Percentiles rank a stretch among this genome's conserved stretches.
Conservation (phyloP, 805 yeast genomes). For the Wickerhamiella nectarea region DNA sequence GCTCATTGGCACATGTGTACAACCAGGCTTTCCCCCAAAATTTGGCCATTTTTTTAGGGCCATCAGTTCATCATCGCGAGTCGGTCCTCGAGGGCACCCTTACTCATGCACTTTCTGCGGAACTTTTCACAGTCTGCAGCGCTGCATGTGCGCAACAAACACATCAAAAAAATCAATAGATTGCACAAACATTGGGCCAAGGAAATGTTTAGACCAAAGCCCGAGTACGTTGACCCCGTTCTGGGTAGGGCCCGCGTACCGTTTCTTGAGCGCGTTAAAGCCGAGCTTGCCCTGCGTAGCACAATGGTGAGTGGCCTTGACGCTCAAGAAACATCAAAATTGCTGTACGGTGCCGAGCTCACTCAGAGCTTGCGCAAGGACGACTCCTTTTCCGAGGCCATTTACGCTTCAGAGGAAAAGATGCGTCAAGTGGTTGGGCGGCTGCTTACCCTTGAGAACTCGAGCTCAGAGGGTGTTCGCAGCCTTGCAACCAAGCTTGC, state of each 20-base stretch:
- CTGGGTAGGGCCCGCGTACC: slow-evolving; percentile 56
- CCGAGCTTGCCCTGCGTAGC: slow-evolving; percentile 52
- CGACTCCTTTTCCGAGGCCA: slow-evolving; percentile 19
- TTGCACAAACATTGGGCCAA: slow-evolving; percentile 23
- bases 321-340: slow-evolving; percentile 54
- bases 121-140: slow-evolving; percentile 15
- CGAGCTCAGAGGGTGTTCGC: slow-evolving; percentile 43
- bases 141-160: slow-evolving; percentile 18
- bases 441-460: slow-evolving; percentile 60
- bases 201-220: slow-evolving; percentile 18
- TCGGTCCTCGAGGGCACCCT: no score
- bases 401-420: slow-evolving; percentile 29
- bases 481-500: slow-evolving; percentile 53
- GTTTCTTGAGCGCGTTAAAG: slow-evolving; percentile 52
- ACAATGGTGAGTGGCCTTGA: slow-evolving; percentile 48
- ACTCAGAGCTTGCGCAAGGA: slow-evolving; percentile 26
- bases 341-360: slow-evolving; percentile 65
- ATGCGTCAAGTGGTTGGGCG: slow-evolving; percentile 60
- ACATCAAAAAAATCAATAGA: slow-evolving; percentile 18
- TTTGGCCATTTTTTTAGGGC: no score
- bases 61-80: no score
- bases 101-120: slow-evolving; percentile 7
- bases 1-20: no score
- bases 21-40: no score
- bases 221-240: slow-evolving; percentile 62